Conservation (phyloP, 768 basidiomycete species). For the Kwoniella botswanensis region DNA sequence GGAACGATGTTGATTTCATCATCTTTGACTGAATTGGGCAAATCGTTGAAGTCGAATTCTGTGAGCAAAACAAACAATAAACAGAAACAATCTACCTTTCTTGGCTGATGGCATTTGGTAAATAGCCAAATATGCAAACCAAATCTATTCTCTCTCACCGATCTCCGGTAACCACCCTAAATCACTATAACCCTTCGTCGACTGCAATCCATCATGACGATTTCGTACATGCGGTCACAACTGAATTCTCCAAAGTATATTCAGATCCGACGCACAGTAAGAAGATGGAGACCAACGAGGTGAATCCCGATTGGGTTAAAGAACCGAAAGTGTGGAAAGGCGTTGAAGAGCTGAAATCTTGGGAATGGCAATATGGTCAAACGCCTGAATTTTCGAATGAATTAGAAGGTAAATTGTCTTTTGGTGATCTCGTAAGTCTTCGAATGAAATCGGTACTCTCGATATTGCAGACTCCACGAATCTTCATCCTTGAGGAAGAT, state of each 20-base stretch:
- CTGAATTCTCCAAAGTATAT: constrained; percentile 65
- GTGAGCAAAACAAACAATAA: constrained; percentile 34
- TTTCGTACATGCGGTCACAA: constrained; percentile 72
- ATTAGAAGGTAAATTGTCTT: constrained; percentile 58
- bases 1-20: constrained; percentile 98
- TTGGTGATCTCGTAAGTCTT: constrained; percentile 61
- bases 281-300: constrained; percentile 52
- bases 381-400: constrained; percentile 88
- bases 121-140: constrained; percentile 77
- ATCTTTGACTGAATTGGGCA: constrained; percentile 71
- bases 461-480: too few species aligned
- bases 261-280: background rate
- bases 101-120: too few species aligned
- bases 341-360: constrained; percentile 76
- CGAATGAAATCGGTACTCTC: background rate
- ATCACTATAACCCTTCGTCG: constrained; percentile 59
- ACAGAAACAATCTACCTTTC: too few species aligned
- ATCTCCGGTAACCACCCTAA: constrained; percentile 86
- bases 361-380: constrained; percentile 93
- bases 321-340: constrained; percentile 68
- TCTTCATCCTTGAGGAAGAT: too few species aligned
- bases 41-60: constrained; percentile 63
- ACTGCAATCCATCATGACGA: constrained; percentile 68
- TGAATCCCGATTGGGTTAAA: constrained; percentile 62
- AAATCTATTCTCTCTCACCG: constrained; percentile 89